Evolutionary conservation across 148 eudicot genomes (phyloP).

Genomic region (Agrostemma githago): DNA sequence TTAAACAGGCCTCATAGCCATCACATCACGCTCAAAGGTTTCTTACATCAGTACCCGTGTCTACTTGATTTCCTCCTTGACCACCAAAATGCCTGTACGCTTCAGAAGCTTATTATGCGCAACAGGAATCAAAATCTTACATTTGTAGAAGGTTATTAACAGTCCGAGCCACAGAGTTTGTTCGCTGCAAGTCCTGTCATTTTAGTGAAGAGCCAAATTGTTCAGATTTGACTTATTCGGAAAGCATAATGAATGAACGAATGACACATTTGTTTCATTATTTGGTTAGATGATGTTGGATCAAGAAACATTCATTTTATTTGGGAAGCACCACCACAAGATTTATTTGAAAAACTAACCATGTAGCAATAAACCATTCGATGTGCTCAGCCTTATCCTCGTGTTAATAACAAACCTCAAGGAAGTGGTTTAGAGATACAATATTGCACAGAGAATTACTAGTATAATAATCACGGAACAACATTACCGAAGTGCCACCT

Average conservation of each 20-base stretch:
- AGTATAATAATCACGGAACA: neutral
- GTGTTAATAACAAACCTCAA: too few species aligned
- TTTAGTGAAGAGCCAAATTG: conserved; percentile 1
- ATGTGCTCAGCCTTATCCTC: neutral
- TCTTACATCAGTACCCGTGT: conserved; percentile 1
- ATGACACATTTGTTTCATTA: neutral
- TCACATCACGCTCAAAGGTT: conserved; percentile 14
- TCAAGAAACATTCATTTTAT: too few species aligned
- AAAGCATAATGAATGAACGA: neutral
- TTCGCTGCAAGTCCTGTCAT: conserved; percentile 86
- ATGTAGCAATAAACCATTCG: neutral
- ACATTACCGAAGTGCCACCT: neutral
- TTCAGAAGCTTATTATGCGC: conserved; percentile 13
- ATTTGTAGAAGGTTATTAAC: conserved; percentile 95
- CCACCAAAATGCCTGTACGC: neutral
- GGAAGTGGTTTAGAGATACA: neutral
- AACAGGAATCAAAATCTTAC: conserved; percentile 33
- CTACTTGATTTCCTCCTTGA: neutral
- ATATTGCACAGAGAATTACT: neutral
- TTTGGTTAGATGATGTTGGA: neutral
- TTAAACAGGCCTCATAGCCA: conserved; percentile 12
- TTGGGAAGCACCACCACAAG: neutral
- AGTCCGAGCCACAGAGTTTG: conserved; percentile 77
- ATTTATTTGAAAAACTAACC: too few species aligned
- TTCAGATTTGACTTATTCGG: neutral